Percentiles rank a stretch among this genome's conserved stretches.
Evolutionary conservation across 129 eudicot species (phyloP).

Genomic region (Tagetes patula): DNA sequence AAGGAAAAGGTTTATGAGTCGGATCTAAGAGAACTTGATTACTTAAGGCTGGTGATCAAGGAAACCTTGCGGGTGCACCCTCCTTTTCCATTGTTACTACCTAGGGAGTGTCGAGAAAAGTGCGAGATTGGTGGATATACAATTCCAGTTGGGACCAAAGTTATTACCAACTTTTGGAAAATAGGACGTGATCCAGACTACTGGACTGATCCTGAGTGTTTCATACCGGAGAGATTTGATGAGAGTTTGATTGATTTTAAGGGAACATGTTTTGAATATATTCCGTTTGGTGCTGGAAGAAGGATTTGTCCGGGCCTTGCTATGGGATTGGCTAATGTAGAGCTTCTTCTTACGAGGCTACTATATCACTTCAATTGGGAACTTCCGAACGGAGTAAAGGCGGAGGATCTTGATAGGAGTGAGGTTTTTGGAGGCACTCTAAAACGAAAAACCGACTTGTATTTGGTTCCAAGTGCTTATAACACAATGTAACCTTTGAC

Average conservation of each 20-base stretch:
- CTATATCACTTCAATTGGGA: constrained; percentile 8
- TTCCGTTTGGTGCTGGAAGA: background rate
- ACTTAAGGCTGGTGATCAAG: constrained; percentile 2
- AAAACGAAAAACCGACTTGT: background rate
- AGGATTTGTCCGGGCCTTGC: background rate
- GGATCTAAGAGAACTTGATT: background rate
- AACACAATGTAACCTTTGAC: background rate
- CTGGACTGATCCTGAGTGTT: background rate
- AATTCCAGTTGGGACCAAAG: background rate
- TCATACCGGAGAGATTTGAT: constrained; percentile 3
- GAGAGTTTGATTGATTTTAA: background rate
- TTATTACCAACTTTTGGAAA: background rate
- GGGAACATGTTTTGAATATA: background rate
- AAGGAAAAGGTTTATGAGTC: background rate
- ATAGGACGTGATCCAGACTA: background rate
- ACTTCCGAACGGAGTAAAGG: background rate
- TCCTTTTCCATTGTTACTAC: background rate
- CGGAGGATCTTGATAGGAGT: background rate
- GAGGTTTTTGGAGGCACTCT: constrained; percentile 5
- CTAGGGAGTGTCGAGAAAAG: constrained; percentile 1
- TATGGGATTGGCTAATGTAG: background rate
- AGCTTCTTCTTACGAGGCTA: background rate
- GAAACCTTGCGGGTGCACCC: constrained; percentile 11
- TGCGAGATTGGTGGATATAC: background rate
- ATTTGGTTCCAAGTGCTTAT: background rate